Evolutionary conservation across 1,139 yeast genomes (phyloP).

Genomic region (Zygosaccharomyces sapae): DNA sequence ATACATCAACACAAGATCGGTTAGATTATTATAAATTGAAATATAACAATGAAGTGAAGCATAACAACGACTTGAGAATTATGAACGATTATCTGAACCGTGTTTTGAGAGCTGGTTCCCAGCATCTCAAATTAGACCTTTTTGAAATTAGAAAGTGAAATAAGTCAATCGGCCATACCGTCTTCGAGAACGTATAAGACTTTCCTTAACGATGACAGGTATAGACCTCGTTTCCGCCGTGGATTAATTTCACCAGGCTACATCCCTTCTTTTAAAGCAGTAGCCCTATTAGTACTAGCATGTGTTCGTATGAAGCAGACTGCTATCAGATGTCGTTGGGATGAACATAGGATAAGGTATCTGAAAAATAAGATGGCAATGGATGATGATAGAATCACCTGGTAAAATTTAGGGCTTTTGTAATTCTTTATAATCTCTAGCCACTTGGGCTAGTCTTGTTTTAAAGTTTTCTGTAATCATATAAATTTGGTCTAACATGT

Average conservation of each 20-base stretch:
- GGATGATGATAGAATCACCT: conserved; percentile 27
- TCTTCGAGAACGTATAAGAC: neutral
- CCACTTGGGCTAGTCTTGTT: conserved; percentile 26
- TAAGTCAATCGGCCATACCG: conserved; percentile 10
- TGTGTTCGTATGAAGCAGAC: conserved; percentile 30
- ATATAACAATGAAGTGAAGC: conserved; percentile 31
- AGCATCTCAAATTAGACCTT: conserved; percentile 31
- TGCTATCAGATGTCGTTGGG: conserved; percentile 27
- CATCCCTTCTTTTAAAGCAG: conserved; percentile 24
- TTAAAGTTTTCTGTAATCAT: conserved; percentile 29
- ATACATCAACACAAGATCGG: conserved; percentile 21
- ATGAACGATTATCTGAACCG: conserved; percentile 34
- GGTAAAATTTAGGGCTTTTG: conserved; percentile 16
- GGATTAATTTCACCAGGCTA: conserved; percentile 11
- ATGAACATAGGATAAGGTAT: conserved; percentile 26
- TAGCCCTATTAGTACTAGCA: conserved; percentile 31
- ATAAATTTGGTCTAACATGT: conserved; percentile 61
- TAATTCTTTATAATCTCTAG: conserved; percentile 18
- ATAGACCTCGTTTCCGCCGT: conserved; percentile 2
- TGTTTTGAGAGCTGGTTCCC: conserved; percentile 32
- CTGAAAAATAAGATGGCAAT: conserved; percentile 29
- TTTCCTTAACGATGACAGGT: conserved; percentile 3
- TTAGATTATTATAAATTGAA: conserved; percentile 33
- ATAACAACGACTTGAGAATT: conserved; percentile 32
- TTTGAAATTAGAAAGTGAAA: conserved; percentile 28